Evolutionary conservation across 2,329 filamentous ascomycete species (phyloP).

Genomic region (Ascochyta fabae): DNA sequence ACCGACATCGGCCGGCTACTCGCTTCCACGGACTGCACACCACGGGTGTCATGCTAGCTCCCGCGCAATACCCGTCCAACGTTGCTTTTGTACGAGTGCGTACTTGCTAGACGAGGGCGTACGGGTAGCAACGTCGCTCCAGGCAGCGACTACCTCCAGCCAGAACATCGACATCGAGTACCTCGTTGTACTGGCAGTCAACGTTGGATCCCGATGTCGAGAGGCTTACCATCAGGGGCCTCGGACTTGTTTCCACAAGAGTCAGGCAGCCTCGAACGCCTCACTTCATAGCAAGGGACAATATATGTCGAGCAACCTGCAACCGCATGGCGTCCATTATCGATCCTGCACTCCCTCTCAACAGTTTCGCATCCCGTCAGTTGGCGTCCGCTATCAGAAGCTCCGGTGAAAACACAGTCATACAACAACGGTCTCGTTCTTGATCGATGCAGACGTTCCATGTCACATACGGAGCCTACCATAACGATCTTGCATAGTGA

Average conservation of each 20-base stretch:
- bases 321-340: constrained; percentile 4
- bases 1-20: constrained; percentile 35
- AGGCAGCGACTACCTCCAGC: constrained; percentile 4
- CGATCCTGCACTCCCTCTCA: constrained; percentile 14
- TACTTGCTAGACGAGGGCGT: neutral
- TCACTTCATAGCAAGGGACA: constrained; percentile 4
- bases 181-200: constrained; percentile 5
- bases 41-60: constrained; percentile 30
- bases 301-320: constrained; percentile 13
- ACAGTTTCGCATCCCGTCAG: constrained; percentile 13
- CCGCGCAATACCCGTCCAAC: constrained; percentile 11
- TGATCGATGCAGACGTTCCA: neutral
- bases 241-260: constrained; percentile 3
- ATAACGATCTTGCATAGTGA: neutral
- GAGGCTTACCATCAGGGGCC: neutral
- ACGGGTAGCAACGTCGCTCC: constrained; percentile 10
- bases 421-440: constrained; percentile 3
- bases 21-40: constrained; percentile 19
- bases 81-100: constrained; percentile 11
- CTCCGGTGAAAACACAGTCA: constrained; percentile 7
- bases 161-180: constrained; percentile 2
- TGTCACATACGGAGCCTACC: neutral
- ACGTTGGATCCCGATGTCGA: neutral
- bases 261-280: neutral
- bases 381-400: constrained; percentile 3